Evolutionary conservation across 192 early-diverging fungal species (phyloP), one percentile per base, ranked within the genome.

Genomic region (Thamnidium elegans): DNA sequence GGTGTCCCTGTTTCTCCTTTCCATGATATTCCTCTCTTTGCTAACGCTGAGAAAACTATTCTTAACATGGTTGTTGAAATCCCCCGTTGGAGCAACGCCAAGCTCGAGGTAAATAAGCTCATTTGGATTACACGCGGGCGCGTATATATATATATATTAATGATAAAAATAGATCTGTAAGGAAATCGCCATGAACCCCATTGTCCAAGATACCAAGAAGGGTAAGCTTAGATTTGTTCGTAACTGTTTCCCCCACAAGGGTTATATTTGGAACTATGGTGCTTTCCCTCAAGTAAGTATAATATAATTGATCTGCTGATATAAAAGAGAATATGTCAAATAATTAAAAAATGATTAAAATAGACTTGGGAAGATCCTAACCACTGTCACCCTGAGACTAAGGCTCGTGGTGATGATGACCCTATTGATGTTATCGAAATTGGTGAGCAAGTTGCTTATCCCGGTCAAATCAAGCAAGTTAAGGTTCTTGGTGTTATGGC

Each of bases 251-350:
- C 97, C 97, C 8, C 94, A 97, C 88, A 92, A 99, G 80, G 97
- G 97, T 65, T 99, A 99, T 81, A 97, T 99, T 81, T 99, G 97
- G 97, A 99, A 99, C 94, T 97, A 99, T 72, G 97, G 97, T 74
- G 95, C 95, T 65, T 85, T 99, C 72, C 97, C 97, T 34, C 94
- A 96, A 72, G 86, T 87, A 76, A 51, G 26, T 26, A n/a, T n/a
- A n/a, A n/a, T n/a, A n/a, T n/a, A n/a, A n/a, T n/a, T n/a, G n/a
- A 34, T 20, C 17, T 14, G 2, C 19, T n/a, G 13, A 23, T 53
- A 43, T 45, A 39, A 36, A 70, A n/a, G 10, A 42, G 19, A 62
- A 43, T 10, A 42, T 17, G 31, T 45, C 19, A 19, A 34, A 45
- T 26, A 19, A 31, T 13, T 23, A 21, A 62, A 50, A 36, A 50